phyloP scores from a whole-genome alignment of 2,329 filamentous ascomycete genomes.

The Venturia oleaginea region DNA sequence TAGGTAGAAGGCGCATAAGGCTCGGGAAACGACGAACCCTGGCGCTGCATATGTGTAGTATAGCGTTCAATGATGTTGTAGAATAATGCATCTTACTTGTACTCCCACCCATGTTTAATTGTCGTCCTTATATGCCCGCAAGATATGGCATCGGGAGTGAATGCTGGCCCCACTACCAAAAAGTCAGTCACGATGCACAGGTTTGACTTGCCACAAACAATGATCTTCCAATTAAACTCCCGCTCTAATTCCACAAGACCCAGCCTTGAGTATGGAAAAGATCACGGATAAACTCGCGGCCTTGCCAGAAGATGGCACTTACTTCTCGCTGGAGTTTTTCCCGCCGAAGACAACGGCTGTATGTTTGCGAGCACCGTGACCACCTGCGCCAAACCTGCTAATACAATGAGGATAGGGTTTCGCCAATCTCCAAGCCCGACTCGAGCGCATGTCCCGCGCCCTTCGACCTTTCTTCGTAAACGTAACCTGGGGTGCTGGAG shows the following conservation, averaged over 20 bases:
- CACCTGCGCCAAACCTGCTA: constrained; percentile 10
- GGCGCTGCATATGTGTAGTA: neutral
- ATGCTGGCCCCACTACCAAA: neutral
- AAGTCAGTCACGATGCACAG: neutral
- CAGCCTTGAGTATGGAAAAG: constrained; percentile 55
- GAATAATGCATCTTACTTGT: neutral
- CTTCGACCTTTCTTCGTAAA: constrained; percentile 90
- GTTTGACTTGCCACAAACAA: constrained; percentile 2
- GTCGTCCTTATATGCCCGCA: neutral
- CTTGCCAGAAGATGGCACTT: constrained; percentile 68
- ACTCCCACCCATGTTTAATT: too few relatives aligned
- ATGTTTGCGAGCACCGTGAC: constrained; percentile 21
- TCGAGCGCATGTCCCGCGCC: constrained; percentile 89
- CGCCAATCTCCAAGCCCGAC: constrained; percentile 82
- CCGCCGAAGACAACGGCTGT: constrained; percentile 92
- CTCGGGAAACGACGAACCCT: neutral
- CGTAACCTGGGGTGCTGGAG: constrained; percentile 95
- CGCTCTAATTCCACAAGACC: neutral
- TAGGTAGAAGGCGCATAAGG: neutral
- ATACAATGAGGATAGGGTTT: constrained; percentile 51
- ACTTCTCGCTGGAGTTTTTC: constrained; percentile 98
- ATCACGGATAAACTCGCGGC: constrained; percentile 94
- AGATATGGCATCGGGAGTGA: neutral
- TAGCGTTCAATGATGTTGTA: neutral
- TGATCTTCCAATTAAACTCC: neutral